phyloP scores from a whole-genome alignment of 345 rosid genomes.

The Excoecaria agallocha region DNA sequence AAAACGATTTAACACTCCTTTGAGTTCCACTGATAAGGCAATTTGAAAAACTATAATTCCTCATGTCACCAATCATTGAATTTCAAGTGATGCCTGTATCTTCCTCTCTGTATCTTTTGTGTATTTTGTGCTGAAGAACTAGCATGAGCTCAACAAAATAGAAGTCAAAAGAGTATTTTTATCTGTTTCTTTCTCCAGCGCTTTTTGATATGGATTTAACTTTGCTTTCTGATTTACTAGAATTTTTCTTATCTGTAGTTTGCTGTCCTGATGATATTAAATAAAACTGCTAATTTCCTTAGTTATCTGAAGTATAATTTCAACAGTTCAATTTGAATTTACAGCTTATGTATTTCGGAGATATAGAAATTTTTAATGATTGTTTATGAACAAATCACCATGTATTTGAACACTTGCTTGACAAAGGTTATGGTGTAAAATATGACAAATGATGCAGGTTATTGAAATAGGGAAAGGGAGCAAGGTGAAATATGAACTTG shows the following conservation, averaged over 20 bases:
- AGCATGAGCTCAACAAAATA: background rate
- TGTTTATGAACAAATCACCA: background rate
- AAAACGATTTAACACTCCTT: background rate
- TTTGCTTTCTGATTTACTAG: background rate
- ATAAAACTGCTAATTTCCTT: background rate
- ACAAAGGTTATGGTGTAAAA: background rate
- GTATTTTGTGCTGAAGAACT: background rate
- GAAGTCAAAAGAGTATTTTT: too few relatives aligned
- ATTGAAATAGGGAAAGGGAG: slow-evolving; percentile 33
- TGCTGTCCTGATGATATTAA: background rate
- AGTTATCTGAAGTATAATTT: background rate
- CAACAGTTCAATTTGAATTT: background rate
- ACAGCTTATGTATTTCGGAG: background rate
- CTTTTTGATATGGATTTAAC: background rate
- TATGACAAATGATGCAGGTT: slow-evolving; percentile 22
- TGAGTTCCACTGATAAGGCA: background rate
- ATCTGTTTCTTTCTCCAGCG: background rate
- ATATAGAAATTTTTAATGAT: background rate
- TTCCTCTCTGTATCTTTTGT: background rate
- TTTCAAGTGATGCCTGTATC: background rate
- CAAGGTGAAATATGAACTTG: slow-evolving; percentile 40
- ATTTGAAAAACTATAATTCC: background rate
- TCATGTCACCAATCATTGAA: background rate
- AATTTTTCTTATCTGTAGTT: background rate
- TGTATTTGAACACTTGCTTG: background rate